A percentile compares a stretch with the other conserved stretches of the same genome.
Conservation (phyloP, 257 asterid genomes). For the Przewalskia tangutica region DNA sequence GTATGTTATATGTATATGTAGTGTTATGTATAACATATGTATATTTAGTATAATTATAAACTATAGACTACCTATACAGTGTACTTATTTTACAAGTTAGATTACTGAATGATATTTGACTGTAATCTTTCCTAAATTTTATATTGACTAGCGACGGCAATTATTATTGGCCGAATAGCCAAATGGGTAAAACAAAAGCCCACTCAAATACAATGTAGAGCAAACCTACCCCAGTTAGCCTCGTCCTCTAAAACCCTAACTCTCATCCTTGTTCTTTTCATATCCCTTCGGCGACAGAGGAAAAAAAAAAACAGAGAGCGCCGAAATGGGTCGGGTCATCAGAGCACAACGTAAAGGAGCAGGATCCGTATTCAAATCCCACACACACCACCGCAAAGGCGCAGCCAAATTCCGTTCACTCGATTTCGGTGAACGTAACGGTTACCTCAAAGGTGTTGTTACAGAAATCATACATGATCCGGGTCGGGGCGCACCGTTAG, state of each 20-base stretch:
- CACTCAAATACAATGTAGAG: no score
- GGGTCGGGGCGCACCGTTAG: background rate
- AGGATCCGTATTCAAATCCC: conserved; percentile 43
- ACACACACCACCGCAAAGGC: conserved; percentile 55
- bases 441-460: conserved; percentile 45
- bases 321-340: conserved; percentile 43
- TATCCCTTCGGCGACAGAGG: background rate
- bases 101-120: no score
- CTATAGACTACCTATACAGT: no score
- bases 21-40: no score
- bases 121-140: no score
- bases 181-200: no score
- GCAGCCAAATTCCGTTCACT: conserved; percentile 43
- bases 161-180: no score
- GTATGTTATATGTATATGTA: no score
- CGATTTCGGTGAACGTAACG: conserved; percentile 50
- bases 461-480: conserved; percentile 52
- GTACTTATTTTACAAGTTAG: no score
- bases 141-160: no score
- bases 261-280: conserved; percentile 7
- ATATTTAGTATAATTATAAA: no score
- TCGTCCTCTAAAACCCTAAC: background rate
- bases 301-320: conserved; percentile 4
- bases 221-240: background rate
- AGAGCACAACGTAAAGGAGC: conserved; percentile 54